Evolutionary conservation across 164 flowering plant genomes (phyloP).

Genomic region (Tetracentron sinense): DNA sequence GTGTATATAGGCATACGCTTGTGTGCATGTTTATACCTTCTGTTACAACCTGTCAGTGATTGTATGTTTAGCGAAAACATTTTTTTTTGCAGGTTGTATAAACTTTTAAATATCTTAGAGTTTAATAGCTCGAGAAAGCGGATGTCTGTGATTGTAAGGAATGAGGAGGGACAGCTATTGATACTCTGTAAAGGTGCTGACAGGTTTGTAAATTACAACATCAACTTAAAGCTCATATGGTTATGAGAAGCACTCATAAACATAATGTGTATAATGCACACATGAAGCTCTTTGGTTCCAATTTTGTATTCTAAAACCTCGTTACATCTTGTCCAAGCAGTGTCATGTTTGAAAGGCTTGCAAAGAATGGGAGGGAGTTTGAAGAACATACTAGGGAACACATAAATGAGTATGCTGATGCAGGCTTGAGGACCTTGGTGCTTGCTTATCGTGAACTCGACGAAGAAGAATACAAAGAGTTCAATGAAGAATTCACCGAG

Average conservation of each 20-base stretch:
- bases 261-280: no score
- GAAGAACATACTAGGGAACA: constrained; percentile 69
- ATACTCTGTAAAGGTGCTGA: constrained; percentile 95
- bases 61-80: not conserved
- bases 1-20: no score
- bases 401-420: constrained; percentile 85
- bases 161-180: constrained; percentile 68
- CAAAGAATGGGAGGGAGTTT: constrained; percentile 54
- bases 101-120: constrained; percentile 73
- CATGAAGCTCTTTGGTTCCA: not conserved
- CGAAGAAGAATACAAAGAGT: constrained; percentile 63
- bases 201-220: constrained; percentile 51
- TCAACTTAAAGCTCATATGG: constrained; percentile 5
- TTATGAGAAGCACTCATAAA: not conserved
- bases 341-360: constrained; percentile 92
- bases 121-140: constrained; percentile 87
- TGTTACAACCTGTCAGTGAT: not conserved
- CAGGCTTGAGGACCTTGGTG: constrained; percentile 88
- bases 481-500: constrained; percentile 46
- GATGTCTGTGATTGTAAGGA: constrained; percentile 86
- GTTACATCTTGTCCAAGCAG: constrained; percentile 37
- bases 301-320: not conserved
- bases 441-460: constrained; percentile 80
- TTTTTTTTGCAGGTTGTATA: constrained; percentile 57
- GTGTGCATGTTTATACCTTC: no score